Conservation (phyloP, 2,329 filamentous ascomycete species). For the Chaetothyriales sp. region DNA sequence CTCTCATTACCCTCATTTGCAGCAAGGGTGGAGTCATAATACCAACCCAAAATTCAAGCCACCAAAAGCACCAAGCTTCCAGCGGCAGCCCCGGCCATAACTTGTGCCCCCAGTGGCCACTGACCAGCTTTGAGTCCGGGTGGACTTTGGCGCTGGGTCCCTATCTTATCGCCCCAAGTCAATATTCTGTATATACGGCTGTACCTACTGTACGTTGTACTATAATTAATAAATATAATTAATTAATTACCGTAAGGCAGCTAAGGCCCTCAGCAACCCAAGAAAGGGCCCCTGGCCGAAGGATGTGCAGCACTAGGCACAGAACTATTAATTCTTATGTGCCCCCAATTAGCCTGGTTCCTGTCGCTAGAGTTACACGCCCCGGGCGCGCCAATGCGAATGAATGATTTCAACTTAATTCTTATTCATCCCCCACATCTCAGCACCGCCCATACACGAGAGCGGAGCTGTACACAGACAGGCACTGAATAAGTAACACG, state of each 20-base stretch:
- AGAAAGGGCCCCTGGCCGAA: not conserved
- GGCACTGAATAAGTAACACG: too few relatives aligned
- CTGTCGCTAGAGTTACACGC: not conserved
- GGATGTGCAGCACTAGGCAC: not conserved
- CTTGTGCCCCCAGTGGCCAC: too few relatives aligned
- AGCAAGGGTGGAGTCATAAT: not conserved
- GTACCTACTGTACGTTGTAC: too few relatives aligned
- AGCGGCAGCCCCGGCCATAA: not conserved
- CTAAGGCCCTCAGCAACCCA: not conserved
- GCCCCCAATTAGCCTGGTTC: not conserved
- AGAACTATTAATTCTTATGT: not conserved
- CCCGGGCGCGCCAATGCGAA: not conserved
- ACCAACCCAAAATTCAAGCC: not conserved
- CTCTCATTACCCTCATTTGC: not conserved
- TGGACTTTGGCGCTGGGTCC: not conserved
- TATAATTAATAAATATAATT: too few relatives aligned
- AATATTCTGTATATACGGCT: too few relatives aligned
- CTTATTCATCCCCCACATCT: not conserved
- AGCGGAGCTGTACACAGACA: too few relatives aligned
- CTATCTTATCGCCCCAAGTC: not conserved
- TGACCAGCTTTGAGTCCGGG: not conserved
- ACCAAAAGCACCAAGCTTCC: not conserved
- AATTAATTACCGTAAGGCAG: too few relatives aligned
- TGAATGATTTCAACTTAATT: not conserved
- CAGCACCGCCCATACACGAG: not conserved